These are phyloP conservation scores for Sporothrix inflata DNA, from an alignment of 2,329 filamentous ascomycete species.

Conservation along the genomic window DNA sequence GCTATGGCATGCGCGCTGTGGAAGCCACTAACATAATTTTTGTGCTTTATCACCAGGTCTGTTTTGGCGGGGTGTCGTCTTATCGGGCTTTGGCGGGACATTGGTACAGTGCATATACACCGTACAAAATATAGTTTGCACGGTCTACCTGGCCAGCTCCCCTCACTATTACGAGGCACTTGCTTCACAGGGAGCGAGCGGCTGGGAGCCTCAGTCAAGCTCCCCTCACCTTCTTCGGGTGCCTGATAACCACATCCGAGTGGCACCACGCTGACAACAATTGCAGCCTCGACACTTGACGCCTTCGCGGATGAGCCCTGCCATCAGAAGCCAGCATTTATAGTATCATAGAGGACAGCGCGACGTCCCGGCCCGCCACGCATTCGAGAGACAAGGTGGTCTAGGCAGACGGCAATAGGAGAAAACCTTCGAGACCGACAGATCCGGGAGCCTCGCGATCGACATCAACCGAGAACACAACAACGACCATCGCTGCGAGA, in stretches of 20 bases:
- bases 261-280: not conserved
- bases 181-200: not conserved
- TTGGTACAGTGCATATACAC: slow-evolving; percentile 8
- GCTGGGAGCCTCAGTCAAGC: slow-evolving; percentile 2
- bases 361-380: not conserved
- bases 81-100: not conserved
- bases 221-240: slow-evolving; percentile 19
- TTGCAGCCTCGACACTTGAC: not conserved
- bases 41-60: not conserved
- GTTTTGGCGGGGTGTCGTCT: not conserved
- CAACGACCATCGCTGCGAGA: not conserved
- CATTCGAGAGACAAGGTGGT: not conserved
- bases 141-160: not conserved
- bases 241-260: slow-evolving; percentile 2
- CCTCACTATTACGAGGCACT: slow-evolving; percentile 14
- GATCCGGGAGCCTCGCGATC: not conserved
- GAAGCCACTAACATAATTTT: slow-evolving; percentile 1
- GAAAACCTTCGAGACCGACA: not conserved
- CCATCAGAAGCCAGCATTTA: not conserved
- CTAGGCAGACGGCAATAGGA: slow-evolving; percentile 23
- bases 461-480: not conserved
- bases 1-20: too few species aligned
- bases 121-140: not conserved
- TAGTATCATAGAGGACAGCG: not conserved
- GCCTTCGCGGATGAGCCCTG: too few species aligned